These are phyloP conservation scores for Novakomyces olei DNA, from an alignment of 805 yeast species.

Conservation along the genomic window DNA sequence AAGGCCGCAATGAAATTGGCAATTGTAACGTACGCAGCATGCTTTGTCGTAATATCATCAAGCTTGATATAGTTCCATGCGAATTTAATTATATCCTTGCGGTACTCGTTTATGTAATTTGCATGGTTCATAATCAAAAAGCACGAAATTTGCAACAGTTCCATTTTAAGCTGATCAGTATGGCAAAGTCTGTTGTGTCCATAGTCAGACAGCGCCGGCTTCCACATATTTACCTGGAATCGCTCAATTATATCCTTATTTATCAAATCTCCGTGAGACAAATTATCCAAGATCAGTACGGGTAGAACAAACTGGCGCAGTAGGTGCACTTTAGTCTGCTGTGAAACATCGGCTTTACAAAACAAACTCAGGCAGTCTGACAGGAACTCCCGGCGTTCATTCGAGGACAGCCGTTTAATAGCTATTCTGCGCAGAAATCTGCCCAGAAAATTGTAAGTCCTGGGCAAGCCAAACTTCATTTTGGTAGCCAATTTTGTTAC, in stretches of 20 bases:
- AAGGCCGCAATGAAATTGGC: conserved; percentile 67
- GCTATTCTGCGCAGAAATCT: too few relatives aligned
- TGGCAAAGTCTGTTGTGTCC: too few relatives aligned
- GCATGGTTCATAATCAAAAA: conserved; percentile 52
- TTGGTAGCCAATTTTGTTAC: too few relatives aligned
- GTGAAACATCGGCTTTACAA: conserved; percentile 22
- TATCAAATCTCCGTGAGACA: conserved; percentile 17
- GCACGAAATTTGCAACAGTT: too few relatives aligned
- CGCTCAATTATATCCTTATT: conserved; percentile 36
- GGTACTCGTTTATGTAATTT: conserved; percentile 29
- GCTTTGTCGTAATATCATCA: conserved; percentile 74
- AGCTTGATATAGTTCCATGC: conserved; percentile 83
- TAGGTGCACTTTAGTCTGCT: conserved; percentile 34
- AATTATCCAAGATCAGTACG: conserved; percentile 25
- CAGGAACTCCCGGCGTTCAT: conserved; percentile 29
- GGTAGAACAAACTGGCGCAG: conserved; percentile 45
- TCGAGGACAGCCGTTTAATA: too few relatives aligned
- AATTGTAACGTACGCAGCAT: conserved; percentile 77
- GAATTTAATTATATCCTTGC: conserved; percentile 75
- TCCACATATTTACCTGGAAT: conserved; percentile 54
- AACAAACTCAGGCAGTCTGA: conserved; percentile 29
- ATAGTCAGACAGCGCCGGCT: conserved; percentile 19
- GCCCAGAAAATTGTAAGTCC: too few relatives aligned
- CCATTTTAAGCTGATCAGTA: conserved; percentile 54
- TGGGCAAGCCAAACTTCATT: too few relatives aligned